Percentiles rank a stretch among this genome's conserved stretches.
Conservation (phyloP, 129 eudicot species). For the Helichrysum umbraculigerum region DNA sequence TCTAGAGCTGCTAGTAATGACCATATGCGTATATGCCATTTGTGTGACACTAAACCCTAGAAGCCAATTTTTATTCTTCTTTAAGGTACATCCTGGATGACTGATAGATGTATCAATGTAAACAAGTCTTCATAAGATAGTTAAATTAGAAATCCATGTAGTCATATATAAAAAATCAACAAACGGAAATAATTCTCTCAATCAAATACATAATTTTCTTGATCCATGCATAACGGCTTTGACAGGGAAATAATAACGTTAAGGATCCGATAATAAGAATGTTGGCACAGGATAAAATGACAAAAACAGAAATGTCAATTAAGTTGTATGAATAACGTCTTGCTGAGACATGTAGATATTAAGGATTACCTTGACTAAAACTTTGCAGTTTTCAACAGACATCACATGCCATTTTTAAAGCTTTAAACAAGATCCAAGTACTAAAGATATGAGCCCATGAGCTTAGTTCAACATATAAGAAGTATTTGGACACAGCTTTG, state of each 20-base stretch:
- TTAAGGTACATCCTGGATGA: no score
- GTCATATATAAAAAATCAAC: not conserved
- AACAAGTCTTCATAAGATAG: not conserved
- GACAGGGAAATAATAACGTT: not conserved
- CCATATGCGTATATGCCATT: no score
- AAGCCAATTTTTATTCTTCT: no score
- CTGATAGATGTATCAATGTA: no score
- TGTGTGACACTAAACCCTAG: no score
- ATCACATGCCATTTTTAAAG: not conserved
- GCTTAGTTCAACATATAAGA: not conserved
- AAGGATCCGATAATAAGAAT: no score
- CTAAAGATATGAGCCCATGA: not conserved
- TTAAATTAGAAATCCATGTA: not conserved
- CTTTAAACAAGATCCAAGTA: constrained; percentile 1
- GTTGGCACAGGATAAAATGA: no score
- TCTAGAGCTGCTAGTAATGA: not conserved
- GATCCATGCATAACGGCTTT: not conserved
- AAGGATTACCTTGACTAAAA: not conserved
- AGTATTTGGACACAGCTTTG: not conserved
- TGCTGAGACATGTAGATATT: not conserved
- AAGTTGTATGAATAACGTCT: not conserved
- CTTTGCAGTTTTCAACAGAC: not conserved
- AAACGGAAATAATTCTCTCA: not conserved
- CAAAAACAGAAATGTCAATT: not conserved
- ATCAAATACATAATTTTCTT: not conserved